phyloP scores from a whole-genome alignment of 148 eudicot genomes.

The Pharnaceum exiguum region DNA sequence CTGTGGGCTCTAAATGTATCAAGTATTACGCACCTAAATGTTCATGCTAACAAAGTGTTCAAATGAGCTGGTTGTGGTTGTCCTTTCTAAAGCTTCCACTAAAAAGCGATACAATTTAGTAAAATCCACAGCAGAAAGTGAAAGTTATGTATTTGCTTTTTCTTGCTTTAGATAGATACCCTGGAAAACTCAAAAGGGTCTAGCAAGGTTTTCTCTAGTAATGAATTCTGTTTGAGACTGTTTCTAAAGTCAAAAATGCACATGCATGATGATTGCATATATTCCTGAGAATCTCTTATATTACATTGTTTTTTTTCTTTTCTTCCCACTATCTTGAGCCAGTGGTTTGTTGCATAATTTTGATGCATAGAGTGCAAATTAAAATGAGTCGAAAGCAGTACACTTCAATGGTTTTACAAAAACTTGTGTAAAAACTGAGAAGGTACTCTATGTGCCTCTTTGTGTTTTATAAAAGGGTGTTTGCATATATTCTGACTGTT shows the following conservation, averaged over 20 bases:
- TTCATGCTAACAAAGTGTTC: conserved; percentile 37
- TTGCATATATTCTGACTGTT: no score
- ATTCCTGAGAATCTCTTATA: conserved; percentile 16
- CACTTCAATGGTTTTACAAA: no score
- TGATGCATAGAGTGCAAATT: no score
- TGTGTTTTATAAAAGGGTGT: no score
- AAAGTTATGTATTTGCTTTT: conserved; percentile 22
- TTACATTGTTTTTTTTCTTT: conserved; percentile 3
- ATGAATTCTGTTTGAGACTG: conserved; percentile 17
- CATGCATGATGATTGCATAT: conserved; percentile 34
- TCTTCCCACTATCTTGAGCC: neutral
- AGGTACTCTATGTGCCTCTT: no score
- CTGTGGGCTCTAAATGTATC: conserved; percentile 33
- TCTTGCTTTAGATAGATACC: conserved; percentile 19
- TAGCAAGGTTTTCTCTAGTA: conserved; percentile 19
- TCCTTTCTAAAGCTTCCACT: conserved; percentile 25
- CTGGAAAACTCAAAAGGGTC: conserved; percentile 13
- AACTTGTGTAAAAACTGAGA: no score
- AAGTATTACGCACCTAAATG: conserved; percentile 17
- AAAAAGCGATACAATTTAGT: conserved; percentile 17
- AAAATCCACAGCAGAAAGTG: conserved; percentile 22
- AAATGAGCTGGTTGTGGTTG: conserved; percentile 32
- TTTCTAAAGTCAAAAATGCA: conserved; percentile 22
- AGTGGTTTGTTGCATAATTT: neutral
- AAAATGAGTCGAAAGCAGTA: no score